Conservation (phyloP, 345 rosid genomes). For the Trapa incisa region DNA sequence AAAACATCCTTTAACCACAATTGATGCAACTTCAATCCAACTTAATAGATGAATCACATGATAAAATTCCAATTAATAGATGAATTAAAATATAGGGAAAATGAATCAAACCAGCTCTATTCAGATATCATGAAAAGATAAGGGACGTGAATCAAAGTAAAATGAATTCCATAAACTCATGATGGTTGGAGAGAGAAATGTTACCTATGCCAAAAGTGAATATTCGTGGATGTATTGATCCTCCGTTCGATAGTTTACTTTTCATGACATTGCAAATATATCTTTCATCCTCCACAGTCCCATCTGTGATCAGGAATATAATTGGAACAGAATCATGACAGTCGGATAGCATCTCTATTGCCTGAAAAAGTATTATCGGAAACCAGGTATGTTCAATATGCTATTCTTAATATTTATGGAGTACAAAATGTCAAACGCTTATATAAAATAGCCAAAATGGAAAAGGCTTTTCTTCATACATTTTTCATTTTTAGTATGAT, state of each 20-base stretch:
- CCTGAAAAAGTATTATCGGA: constrained; percentile 40
- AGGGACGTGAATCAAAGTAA: background rate
- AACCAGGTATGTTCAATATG: background rate
- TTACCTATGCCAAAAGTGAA: constrained; percentile 79
- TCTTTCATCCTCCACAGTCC: constrained; percentile 87
- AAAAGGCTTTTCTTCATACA: background rate
- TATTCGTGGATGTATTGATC: constrained; percentile 50
- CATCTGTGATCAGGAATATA: constrained; percentile 82
- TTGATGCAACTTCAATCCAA: background rate
- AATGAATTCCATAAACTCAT: background rate
- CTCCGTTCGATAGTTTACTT: constrained; percentile 36
- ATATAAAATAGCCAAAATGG: background rate
- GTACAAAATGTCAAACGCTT: too few species aligned
- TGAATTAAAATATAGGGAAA: background rate
- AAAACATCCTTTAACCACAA: background rate
- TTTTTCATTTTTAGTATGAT: background rate
- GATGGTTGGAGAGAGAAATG: constrained; percentile 1
- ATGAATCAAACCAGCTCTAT: background rate
- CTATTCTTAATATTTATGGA: background rate
- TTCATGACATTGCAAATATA: constrained; percentile 60
- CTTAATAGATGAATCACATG: background rate
- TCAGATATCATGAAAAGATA: background rate
- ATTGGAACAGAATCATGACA: constrained; percentile 51
- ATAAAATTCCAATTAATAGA: background rate
- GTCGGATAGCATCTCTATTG: constrained; percentile 66